Evolutionary conservation across 2,329 filamentous ascomycete genomes (phyloP).

Genomic region (Septoria linicola): DNA sequence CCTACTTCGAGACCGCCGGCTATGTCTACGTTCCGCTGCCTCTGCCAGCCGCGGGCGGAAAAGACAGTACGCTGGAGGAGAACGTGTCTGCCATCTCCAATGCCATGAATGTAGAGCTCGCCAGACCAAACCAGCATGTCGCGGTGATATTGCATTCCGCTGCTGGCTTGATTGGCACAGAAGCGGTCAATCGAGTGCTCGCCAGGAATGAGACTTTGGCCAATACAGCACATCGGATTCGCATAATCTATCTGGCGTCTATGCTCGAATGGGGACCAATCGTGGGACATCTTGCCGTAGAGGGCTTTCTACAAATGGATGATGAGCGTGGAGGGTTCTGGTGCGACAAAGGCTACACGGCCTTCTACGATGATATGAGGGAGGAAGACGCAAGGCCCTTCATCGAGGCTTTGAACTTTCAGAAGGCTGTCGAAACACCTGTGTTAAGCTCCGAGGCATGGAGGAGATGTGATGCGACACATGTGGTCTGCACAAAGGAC

Average conservation of each 20-base stretch:
- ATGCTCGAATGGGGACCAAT: conserved; percentile 6
- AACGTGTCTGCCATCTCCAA: conserved; percentile 1
- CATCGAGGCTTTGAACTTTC: conserved; percentile 14
- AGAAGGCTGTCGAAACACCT: neutral
- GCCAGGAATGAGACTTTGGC: conserved; percentile 1
- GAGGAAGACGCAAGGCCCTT: conserved; percentile 12
- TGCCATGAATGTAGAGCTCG: neutral
- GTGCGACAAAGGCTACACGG: conserved; percentile 5
- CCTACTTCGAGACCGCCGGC: conserved; percentile 13
- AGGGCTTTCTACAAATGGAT: conserved; percentile 3
- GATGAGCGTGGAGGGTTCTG: neutral
- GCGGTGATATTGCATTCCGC: conserved; percentile 13
- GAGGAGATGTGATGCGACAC: conserved; percentile 5
- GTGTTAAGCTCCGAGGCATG: conserved; percentile 1
- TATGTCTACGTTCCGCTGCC: conserved; percentile 12
- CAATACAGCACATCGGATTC: neutral
- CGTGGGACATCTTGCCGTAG: neutral
- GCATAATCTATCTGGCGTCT: conserved; percentile 15
- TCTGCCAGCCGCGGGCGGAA: conserved; percentile 12
- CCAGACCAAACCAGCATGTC: neutral
- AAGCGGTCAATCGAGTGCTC: conserved; percentile 13
- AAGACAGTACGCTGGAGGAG: conserved; percentile 7
- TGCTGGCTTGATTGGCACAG: conserved; percentile 10
- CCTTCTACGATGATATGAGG: conserved; percentile 18
- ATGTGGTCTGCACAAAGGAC: conserved; percentile 11